Conservation (phyloP, 2,329 filamentous ascomycete species). For the Beauveria sp. region DNA sequence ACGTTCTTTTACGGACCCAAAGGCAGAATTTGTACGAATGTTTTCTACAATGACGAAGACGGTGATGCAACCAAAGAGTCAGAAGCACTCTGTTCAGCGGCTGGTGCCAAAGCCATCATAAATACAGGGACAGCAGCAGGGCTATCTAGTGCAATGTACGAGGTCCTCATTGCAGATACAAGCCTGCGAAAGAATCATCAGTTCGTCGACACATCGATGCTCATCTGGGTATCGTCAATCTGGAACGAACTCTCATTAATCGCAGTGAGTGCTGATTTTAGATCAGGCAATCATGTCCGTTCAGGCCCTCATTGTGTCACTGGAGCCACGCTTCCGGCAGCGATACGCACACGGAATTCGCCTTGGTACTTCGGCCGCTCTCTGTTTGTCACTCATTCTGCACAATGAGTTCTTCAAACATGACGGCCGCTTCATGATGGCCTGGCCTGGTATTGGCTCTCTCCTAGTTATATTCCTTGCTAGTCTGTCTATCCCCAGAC, state of each 20-base stretch:
- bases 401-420: neutral
- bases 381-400: neutral
- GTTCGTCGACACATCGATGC: no score
- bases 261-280: neutral
- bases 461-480: neutral
- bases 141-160: neutral
- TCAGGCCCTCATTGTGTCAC: neutral
- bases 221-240: no score
- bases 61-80: neutral
- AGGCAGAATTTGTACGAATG: rapidly evolving
- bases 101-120: neutral
- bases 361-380: neutral
- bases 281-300: neutral
- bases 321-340: neutral
- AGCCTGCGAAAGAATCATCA: no score
- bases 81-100: neutral
- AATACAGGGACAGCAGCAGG: neutral
- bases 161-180: neutral
- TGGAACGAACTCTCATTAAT: neutral
- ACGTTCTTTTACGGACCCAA: neutral
- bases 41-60: neutral
- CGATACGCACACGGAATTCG: neutral
- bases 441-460: neutral
- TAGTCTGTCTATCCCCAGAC: neutral
- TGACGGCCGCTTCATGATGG: neutral